Evolutionary conservation across 2,329 filamentous ascomycete species (phyloP), one percentile per base, ranked within the genome.

Genomic region (Fusarium kyushuense): DNA sequence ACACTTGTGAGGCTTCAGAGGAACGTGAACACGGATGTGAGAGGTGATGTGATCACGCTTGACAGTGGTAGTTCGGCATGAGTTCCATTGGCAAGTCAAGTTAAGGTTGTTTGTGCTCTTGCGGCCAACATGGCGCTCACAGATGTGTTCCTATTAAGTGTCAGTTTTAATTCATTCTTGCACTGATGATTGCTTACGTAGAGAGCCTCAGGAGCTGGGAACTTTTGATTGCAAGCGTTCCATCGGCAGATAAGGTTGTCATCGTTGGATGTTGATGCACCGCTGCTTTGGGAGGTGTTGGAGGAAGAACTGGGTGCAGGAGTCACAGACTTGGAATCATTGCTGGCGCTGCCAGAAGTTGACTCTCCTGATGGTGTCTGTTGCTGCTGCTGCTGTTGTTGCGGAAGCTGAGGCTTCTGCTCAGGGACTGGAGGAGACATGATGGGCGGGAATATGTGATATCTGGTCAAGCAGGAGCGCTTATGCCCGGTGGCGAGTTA

Each of bases 91-190:
- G 82, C 96, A 99, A 55, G 94, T 97, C 78, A 99, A 82, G 81
- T 96, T 98, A 76, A 99, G 86, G 82, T 99, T 99, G 84, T 98
- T 98, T 77, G 96, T 99, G 84, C 93, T 97, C 86, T 99, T 99
- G 81, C 96, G 93, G 70, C 96, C 96, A 78, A 99, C 94, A 85
- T 99, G 96, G 76, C 94, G 93, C 79, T 98, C 96, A 81, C 96
- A 98, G 72, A 99, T 94, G 81, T 99, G 96, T 76, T 98, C 95
- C 94, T 98, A 23, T 27, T 14, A n/a, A 23, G 43, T 21, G 52
- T 70, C 19, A 71, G 27, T 51, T 35, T 49, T 23, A 32, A 11
- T 55, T 25, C 32, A 6, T 33, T 14, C 27, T 23, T 17, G 21
- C 3, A 14, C 10, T 48, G 25, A 35, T 13, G 12, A 12, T 29